A percentile compares a stretch with the other conserved stretches of the same genome.
Evolutionary conservation across 768 basidiomycete genomes (phyloP).

Genomic region (Trametes villosa): DNA sequence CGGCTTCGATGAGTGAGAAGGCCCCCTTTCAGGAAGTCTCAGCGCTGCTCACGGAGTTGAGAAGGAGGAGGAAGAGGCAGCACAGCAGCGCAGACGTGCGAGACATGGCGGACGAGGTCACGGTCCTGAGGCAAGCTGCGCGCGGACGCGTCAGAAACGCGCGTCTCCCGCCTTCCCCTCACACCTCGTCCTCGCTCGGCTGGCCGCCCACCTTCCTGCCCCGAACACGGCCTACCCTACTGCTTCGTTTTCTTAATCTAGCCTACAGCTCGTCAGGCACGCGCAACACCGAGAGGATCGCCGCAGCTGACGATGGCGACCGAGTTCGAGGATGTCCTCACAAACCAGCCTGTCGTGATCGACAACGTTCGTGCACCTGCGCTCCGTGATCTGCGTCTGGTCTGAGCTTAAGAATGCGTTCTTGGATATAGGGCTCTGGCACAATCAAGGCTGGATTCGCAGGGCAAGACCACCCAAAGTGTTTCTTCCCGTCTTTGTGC

Average conservation of each 20-base stretch:
- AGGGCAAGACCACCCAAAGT: conserved; percentile 98
- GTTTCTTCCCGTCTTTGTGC: conserved; percentile 98
- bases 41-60: conserved; percentile 26
- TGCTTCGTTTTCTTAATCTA: conserved; percentile 6
- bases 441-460: conserved; percentile 99
- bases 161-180: conserved; percentile 20
- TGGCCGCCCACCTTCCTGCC: conserved; percentile 11
- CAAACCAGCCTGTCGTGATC: conserved; percentile 98
- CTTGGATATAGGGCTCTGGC: conserved; percentile 79
- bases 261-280: not conserved
- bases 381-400: conserved; percentile 32
- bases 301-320: conserved; percentile 60
- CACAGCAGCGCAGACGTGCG: conserved; percentile 21
- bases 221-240: conserved; percentile 12
- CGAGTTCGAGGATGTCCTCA: conserved; percentile 92
- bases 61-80: conserved; percentile 24
- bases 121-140: conserved; percentile 6
- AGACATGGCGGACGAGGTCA: conserved; percentile 20
- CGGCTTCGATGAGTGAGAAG: not conserved
- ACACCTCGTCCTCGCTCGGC: conserved; percentile 18
- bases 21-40: not conserved
- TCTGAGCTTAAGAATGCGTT: not conserved
- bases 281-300: not conserved
- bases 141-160: conserved; percentile 17
- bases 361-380: conserved; percentile 76